Base-by-base conservation (phyloP, 768 basidiomycete genomes). In the Boletus reticulatus region DNA sequence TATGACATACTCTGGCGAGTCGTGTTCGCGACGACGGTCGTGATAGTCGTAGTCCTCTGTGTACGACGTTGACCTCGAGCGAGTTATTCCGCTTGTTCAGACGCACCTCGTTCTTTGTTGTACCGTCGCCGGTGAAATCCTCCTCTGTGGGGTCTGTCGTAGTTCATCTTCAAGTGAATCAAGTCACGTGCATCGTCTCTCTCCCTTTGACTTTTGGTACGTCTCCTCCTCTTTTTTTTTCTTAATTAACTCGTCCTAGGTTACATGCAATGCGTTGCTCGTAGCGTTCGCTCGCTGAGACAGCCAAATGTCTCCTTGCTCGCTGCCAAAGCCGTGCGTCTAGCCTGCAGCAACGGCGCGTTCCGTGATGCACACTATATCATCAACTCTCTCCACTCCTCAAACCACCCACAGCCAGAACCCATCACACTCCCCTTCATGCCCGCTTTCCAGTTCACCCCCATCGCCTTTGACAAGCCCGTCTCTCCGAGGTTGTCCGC, bases 1-100 rank as follows among this genome's bases (percentile, higher is more conserved):
- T 37, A 92, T 74, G 65, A 81, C 87, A 57, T 91, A 82, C 60
- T 89, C 88, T 6, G 89, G 88, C 4, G 87, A 81, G 60, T 92
- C 89, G 61, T 78, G 75, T 38, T 88, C 85, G 53, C 83, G 80
- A 36, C 87, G 81, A 39, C 83, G 80, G 73, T 88, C 83, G 57
- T 86, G 82, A 57, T 70, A 59, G 24, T 78, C 75, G 43, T 80
- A 81, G 73, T 89, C 87, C 63, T 89, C 88, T 87, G 62, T 55
- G 14, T 45, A 41, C 34, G 27, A 22, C 11, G 48, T 58, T 59
- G 29, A 29, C 49, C 14, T 43, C 38, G 20, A 32, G 34, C 20
- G 44, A 27, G n/a, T 43, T 43, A 11, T 7, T n/a, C 24, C 44
- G 46, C 7, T 13, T 8, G 16, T 13, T 43, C 54, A 29, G n/a